Evolutionary conservation across 2,329 filamentous ascomycete genomes (phyloP).

Genomic region (Fusarium domesticum): DNA sequence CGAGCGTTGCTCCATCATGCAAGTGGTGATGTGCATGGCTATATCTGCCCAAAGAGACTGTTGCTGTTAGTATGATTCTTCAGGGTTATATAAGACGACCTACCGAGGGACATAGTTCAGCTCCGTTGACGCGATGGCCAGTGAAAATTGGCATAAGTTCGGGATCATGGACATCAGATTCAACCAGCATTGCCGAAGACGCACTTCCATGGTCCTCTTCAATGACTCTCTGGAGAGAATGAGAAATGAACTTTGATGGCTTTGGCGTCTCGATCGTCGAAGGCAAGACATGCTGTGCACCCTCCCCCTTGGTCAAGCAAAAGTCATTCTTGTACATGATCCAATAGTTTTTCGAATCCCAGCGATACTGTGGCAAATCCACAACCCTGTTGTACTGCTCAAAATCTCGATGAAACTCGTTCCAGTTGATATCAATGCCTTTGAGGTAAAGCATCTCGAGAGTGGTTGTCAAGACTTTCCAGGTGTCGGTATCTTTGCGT

Average conservation of each 20-base stretch:
- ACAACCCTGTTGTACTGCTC: conserved; percentile 46
- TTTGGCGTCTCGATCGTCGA: neutral
- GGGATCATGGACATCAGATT: conserved; percentile 17
- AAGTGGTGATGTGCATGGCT: conserved; percentile 9
- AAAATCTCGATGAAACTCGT: conserved; percentile 62
- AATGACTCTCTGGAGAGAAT: conserved; percentile 20
- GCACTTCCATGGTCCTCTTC: conserved; percentile 11
- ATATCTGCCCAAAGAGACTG: conserved; percentile 21
- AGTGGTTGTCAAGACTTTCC: conserved; percentile 59
- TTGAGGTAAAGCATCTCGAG: conserved; percentile 57
- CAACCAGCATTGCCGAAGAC: conserved; percentile 11
- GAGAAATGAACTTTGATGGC: conserved; percentile 15
- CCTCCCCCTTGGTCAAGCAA: conserved; percentile 62
- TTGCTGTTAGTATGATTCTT: neutral
- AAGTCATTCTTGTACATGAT: conserved; percentile 65
- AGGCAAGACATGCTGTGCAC: neutral
- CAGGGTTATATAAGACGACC: neutral
- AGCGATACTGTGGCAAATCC: conserved; percentile 65
- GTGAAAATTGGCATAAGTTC: conserved; percentile 13
- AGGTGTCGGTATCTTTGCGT: conserved; percentile 61
- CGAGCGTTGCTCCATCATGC: conserved; percentile 17
- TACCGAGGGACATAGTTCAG: conserved; percentile 19
- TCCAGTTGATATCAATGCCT: conserved; percentile 63
- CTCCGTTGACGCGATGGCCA: conserved; percentile 21
- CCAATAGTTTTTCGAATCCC: conserved; percentile 72